phyloP scores from a whole-genome alignment of 2,329 filamentous ascomycete species.

The Macrophomina pseudophaseolina region DNA sequence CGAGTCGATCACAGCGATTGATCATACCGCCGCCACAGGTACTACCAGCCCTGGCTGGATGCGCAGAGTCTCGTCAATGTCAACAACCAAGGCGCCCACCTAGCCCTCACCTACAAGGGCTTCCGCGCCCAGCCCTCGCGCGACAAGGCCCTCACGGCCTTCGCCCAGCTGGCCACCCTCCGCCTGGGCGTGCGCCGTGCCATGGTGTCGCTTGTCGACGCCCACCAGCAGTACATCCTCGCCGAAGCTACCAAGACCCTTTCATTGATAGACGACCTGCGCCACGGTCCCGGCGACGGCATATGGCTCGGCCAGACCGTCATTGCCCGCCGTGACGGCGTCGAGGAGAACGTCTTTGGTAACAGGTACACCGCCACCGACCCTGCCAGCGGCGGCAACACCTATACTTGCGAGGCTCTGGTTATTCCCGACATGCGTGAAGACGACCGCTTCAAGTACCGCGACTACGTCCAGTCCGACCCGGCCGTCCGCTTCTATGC shows the following conservation, averaged over 20 bases:
- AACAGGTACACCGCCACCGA: conserved; percentile 22
- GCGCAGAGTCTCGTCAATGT: conserved; percentile 39
- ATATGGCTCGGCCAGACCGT: conserved; percentile 41
- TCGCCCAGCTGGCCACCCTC: conserved; percentile 43
- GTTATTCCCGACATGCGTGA: conserved; percentile 40
- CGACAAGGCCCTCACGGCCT: conserved; percentile 38
- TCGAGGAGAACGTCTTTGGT: conserved; percentile 27
- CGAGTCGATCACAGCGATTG: conserved; percentile 4
- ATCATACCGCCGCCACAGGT: conserved; percentile 30
- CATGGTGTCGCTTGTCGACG: conserved; percentile 45
- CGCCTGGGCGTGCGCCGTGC: conserved; percentile 40
- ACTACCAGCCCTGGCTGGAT: conserved; percentile 44
- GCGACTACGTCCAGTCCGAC: conserved; percentile 35
- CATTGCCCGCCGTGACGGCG: conserved; percentile 35
- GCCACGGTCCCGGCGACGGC: conserved; percentile 23
- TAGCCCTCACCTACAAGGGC: conserved; percentile 36
- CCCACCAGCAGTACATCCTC: conserved; percentile 41
- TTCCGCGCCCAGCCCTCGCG: conserved; percentile 31
- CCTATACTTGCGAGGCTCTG: conserved; percentile 16
- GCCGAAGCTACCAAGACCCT: conserved; percentile 44
- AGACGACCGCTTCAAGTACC: conserved; percentile 47
- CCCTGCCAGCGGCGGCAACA: neutral
- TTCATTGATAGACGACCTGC: conserved; percentile 31
- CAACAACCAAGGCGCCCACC: conserved; percentile 34
- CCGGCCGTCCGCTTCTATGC: conserved; percentile 55